Percentiles rank a stretch among this genome's conserved stretches.
These are phyloP conservation scores for Wilhelminamyces savonicus DNA, from an alignment of 805 yeast genomes.

Conservation along the genomic window DNA sequence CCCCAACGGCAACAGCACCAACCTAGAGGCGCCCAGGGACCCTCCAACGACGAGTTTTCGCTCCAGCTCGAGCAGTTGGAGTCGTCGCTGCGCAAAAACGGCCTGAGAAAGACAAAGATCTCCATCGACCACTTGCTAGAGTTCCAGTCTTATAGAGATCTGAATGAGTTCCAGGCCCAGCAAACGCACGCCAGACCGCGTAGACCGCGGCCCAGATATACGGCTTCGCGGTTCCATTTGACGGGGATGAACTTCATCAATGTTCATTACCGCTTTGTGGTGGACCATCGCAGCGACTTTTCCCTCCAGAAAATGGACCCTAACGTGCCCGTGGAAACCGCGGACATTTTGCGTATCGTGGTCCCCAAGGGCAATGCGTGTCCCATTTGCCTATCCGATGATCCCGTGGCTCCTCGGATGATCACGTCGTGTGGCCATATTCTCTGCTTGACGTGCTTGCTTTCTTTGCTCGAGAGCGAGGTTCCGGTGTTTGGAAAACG, in stretches of 20 bases:
- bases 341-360: slow-evolving; percentile 63
- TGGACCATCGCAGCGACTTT: slow-evolving; percentile 57
- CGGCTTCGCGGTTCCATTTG: slow-evolving; percentile 31
- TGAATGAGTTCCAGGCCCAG: slow-evolving; percentile 25
- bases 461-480: slow-evolving; percentile 60
- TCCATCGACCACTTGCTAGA: slow-evolving; percentile 64
- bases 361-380: slow-evolving; percentile 74
- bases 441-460: slow-evolving; percentile 75
- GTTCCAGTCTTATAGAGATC: slow-evolving; percentile 39
- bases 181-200: slow-evolving; percentile 7
- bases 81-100: no score
- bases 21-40: no score
- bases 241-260: slow-evolving; percentile 69
- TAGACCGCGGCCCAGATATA: slow-evolving; percentile 4
- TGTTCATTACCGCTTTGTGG: slow-evolving; percentile 77
- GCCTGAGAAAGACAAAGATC: slow-evolving; percentile 36
- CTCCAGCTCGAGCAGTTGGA: no score
- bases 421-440: slow-evolving; percentile 85
- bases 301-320: slow-evolving; percentile 63
- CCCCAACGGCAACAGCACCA: no score
- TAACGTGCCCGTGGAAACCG: slow-evolving; percentile 59
- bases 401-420: slow-evolving; percentile 91
- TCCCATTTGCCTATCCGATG: slow-evolving; percentile 85
- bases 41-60: no score
- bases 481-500: slow-evolving; percentile 33